Evolutionary conservation across 2,329 filamentous ascomycete species (phyloP), one percentile per base, ranked within the genome.

Genomic region (Penicillium sp.): DNA sequence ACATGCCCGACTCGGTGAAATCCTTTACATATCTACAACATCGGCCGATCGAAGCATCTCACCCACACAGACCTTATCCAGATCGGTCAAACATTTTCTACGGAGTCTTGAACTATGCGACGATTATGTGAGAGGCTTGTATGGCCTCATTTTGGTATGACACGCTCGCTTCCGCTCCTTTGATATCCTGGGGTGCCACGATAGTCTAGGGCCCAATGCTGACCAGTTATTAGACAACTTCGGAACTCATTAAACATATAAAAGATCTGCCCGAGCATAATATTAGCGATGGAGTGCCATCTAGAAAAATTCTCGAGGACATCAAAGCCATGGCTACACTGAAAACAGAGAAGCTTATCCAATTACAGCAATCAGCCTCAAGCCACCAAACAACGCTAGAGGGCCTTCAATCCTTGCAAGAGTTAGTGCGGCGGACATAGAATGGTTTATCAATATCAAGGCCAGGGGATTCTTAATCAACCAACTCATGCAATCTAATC

Each of bases 31-130:
- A 75, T 84, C 86, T 33, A 73, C 63, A 58, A 62, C 58, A 55
- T 63, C 74, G 47, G 66, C 72, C 33, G 71, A 74, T 12, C 65
- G 63, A 35, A 66, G 68, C 26, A 74, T 71, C 14, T 66, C 68
- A 46, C 61, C 70, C 45, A 56, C 71, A 57, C 75, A 81, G 68
- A 77, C 83, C 64, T 76, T 94, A 55, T 79, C 82, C 45, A 89
- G 92, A 68, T 86, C 91, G 5, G 73, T 96, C 54, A 89, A 91
- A 68, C 85, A 92, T 62, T 97, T 96, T 74, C 90, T 88, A 69
- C 84, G 94, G 65, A 94, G 91, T 67, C 84, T 97, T 62, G 94
- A 99, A 75, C 82, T 99, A 52, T 97, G 94, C 68, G 90, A 97
- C 65, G 86, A 91, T 69, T 97, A 97, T 70, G 74, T 97, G 60